Evolutionary conservation across 805 yeast species (phyloP), one percentile per base, ranked within the genome.

Genomic region (Grigorovia yakushimaensis): DNA sequence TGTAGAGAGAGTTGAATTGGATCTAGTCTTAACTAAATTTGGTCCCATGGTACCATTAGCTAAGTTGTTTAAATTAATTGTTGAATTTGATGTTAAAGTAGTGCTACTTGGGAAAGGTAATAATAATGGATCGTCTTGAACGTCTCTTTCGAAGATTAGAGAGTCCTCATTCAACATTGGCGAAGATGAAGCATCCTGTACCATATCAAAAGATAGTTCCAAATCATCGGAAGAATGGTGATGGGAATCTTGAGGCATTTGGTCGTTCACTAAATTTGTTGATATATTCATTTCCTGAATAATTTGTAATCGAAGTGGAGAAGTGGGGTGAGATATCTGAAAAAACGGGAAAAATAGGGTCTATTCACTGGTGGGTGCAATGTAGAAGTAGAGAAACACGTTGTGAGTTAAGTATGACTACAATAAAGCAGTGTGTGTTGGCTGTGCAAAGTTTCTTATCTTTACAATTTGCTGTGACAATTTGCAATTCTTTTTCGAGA

Each of bases 81-180:
- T 30, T 15, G 35, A 38, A 15, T 7, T 33, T 6, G 46, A 44
- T 8, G 42, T 39, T 20, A 39, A 15, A 10, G 46, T 44, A 15
- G 55, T 47, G 42, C 48, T 51, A 5, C 41, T 30, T 15, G 42
- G 18, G 22, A 45, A 15, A 5, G 50, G 27, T 15, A 49, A 36
- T 19, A 50, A 54, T 11, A 67, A 54, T 8, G 78, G 78, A 51
- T 80, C 84, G 8, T 45, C 47, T 21, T 45, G 47, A 15, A 81
- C 87, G 43, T 76, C 72, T 47, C 87, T 70, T 54, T 81, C 88
- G 58, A 78, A 84, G 57, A 82, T 82, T 58, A 74, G 59, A 15
- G 82, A 77, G 24, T 67, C 59, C 11, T 62, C 64, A 41, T 59
- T 62, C 30, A 44, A 42, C 2, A 54, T 48, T 1, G 54, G 51